Evolutionary conservation across 495 filamentous ascomycete species (phyloP), one percentile per base, ranked within the genome.

Genomic region (Apiosordaria backusii): DNA sequence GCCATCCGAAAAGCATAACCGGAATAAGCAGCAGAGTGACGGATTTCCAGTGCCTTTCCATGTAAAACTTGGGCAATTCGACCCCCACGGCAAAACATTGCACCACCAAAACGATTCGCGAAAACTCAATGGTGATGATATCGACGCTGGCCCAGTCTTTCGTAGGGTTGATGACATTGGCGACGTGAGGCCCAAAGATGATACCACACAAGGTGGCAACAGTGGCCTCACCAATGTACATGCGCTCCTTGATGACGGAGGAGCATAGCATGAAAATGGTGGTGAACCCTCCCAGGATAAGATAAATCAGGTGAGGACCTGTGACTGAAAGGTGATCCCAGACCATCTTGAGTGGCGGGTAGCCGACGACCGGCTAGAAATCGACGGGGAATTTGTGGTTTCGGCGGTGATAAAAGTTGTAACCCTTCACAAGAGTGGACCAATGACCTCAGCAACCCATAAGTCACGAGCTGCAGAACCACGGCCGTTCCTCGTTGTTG

Each of bases 1-100:
- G 81, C 96, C 96, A 99, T 54, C 96, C 96, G 74, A 89, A 96
- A 2, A 93, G 92, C 96, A 99, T 99, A 74, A 98, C 95, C 4
- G 96, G 96, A 26, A 97, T 80, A 26, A 99, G 84, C 67, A 99
- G 78, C 69, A 97, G 86, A 3, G 89, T 79, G 65, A 99, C 94
- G 4, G 94, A 97, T 73, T 87, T 89, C 96, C 96, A 99, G 77
- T 99, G 96, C 67, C 88, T 89, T 72, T 97, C 94, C 96, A 99
- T 98, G 79, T 98, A 99, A 75, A 86, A 87, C 78, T 94, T 94
- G 59, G 96, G 96, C 84, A 99, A 85, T 79, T 99, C 96, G 82
- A 99, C 96, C 24, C 96, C 96, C 65, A 99, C 92, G 79, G 96
- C 96, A 76, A 99, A 99, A 83, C 96, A 99, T 82, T 99, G 96